Conservation (phyloP, 1,139 yeast species). For the Zygosaccharomyces pseudobailii region DNA sequence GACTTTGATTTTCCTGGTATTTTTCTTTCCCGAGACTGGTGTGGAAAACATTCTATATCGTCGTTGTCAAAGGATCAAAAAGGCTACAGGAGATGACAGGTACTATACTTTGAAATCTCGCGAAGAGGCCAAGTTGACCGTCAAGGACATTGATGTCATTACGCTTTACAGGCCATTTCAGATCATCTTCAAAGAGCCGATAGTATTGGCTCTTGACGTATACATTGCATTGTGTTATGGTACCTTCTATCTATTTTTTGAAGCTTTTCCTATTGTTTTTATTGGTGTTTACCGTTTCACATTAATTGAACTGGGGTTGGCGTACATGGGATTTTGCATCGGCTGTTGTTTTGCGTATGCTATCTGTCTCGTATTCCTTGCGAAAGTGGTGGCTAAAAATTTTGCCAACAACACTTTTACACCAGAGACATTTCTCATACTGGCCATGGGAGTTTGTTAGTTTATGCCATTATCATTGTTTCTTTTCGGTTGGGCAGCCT, state of each 20-base stretch:
- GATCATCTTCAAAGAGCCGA: slow-evolving; percentile 42
- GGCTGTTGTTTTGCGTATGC: slow-evolving; percentile 38
- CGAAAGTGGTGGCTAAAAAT: slow-evolving; percentile 23
- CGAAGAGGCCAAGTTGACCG: slow-evolving; percentile 34
- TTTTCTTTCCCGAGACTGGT: slow-evolving; percentile 48
- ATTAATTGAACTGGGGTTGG: slow-evolving; percentile 44
- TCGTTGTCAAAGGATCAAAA: slow-evolving; percentile 44
- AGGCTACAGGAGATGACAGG: slow-evolving; percentile 41
- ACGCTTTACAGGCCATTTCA: slow-evolving; percentile 48
- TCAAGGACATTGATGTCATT: slow-evolving; percentile 35
- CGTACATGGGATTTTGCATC: slow-evolving; percentile 43
- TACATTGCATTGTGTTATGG: slow-evolving; percentile 54
- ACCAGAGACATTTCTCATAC: slow-evolving; percentile 43
- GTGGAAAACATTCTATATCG: slow-evolving; percentile 42
- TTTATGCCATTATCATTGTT: slow-evolving; percentile 44
- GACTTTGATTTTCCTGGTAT: slow-evolving; percentile 34
- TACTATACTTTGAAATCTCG: slow-evolving; percentile 35
- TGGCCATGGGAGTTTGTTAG: slow-evolving; percentile 43
- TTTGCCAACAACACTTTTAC: slow-evolving; percentile 27
- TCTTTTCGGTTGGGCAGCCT: slow-evolving; percentile 48
- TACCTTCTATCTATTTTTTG: slow-evolving; percentile 52
- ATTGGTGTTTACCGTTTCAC: slow-evolving; percentile 42
- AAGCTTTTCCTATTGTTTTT: slow-evolving; percentile 55
- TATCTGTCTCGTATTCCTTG: slow-evolving; percentile 11
- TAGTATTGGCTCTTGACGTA: slow-evolving; percentile 43